Conservation (phyloP, 129 eudicot species). For the Deinandra increscens region DNA sequence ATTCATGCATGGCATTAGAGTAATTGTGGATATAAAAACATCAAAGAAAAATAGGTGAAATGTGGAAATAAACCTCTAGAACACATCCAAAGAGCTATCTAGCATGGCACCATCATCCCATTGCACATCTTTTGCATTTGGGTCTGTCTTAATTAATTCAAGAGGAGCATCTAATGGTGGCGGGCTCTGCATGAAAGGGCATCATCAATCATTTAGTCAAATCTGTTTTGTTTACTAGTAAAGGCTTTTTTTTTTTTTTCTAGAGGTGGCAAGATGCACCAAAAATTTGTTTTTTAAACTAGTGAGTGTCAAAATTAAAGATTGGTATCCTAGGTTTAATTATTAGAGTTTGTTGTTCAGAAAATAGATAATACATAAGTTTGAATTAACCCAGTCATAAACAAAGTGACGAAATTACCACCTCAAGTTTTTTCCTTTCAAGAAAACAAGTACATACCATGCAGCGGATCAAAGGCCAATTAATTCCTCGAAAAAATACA, state of each 20-base stretch:
- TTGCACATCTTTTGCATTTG: constrained; percentile 49
- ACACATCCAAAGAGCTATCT: constrained; percentile 55
- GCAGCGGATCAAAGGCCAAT: constrained; percentile 95
- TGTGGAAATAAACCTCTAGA: constrained; percentile 48
- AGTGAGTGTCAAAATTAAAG: no score
- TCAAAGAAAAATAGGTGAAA: background rate
- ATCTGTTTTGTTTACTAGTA: no score
- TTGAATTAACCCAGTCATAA: background rate
- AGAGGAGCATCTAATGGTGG: constrained; percentile 88
- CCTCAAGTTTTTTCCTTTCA: background rate
- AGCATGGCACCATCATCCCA: constrained; percentile 93
- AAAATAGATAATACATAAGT: no score
- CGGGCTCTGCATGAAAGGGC: constrained; percentile 49
- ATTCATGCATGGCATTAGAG: background rate
- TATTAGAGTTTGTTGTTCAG: no score
- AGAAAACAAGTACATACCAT: constrained; percentile 53
- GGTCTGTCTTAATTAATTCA: constrained; percentile 60
- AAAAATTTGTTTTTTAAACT: no score
- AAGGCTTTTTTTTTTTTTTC: no score
- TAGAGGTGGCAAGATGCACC: no score
- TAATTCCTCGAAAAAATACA: constrained; percentile 80
- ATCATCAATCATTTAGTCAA: no score
- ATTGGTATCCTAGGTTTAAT: no score
- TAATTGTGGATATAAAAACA: no score
- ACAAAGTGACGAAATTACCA: background rate